Percentiles rank a stretch among this genome's conserved stretches.
These are phyloP conservation scores for Cordyceps tenuipes DNA, from an alignment of 2,329 filamentous ascomycete species.

Conservation along the genomic window DNA sequence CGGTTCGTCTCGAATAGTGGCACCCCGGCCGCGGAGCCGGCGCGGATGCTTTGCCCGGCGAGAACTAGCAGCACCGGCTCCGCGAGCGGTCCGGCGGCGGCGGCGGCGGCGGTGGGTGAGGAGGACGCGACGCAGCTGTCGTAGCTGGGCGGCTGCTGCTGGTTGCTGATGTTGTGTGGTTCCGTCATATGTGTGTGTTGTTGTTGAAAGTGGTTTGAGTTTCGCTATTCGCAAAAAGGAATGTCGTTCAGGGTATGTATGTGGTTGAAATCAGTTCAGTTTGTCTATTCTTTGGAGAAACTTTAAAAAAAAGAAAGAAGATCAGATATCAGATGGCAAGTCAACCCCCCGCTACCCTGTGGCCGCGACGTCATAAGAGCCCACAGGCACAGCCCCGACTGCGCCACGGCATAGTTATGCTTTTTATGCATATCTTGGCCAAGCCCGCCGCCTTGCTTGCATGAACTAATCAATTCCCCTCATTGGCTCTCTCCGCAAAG, in stretches of 20 bases:
- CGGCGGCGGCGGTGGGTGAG: too few relatives aligned
- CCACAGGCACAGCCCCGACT: background rate
- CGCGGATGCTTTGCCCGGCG: conserved; percentile 18
- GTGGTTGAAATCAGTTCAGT: background rate
- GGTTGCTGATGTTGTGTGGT: background rate
- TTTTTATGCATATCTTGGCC: too few relatives aligned
- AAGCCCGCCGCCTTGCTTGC: background rate
- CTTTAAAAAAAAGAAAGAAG: background rate
- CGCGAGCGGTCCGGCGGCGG: conserved; percentile 13
- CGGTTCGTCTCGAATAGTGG: conserved; percentile 21
- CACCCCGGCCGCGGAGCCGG: conserved; percentile 16
- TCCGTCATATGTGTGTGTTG: background rate
- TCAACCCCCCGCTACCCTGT: too few relatives aligned
- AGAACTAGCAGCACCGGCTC: conserved; percentile 20
- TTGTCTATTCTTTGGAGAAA: background rate
- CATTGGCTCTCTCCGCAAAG: background rate
- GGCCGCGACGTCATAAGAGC: background rate
- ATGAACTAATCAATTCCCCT: background rate
- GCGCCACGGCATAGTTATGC: background rate
- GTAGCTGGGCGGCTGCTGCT: conserved; percentile 4
- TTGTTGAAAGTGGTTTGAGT: background rate
- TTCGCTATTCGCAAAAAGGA: too few relatives aligned
- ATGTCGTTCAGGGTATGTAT: too few relatives aligned
- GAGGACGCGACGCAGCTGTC: background rate
- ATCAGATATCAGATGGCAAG: too few relatives aligned